phyloP scores from a whole-genome alignment of 371 early-diverging fungal genomes.

The Zopfochytrium polystomum region DNA sequence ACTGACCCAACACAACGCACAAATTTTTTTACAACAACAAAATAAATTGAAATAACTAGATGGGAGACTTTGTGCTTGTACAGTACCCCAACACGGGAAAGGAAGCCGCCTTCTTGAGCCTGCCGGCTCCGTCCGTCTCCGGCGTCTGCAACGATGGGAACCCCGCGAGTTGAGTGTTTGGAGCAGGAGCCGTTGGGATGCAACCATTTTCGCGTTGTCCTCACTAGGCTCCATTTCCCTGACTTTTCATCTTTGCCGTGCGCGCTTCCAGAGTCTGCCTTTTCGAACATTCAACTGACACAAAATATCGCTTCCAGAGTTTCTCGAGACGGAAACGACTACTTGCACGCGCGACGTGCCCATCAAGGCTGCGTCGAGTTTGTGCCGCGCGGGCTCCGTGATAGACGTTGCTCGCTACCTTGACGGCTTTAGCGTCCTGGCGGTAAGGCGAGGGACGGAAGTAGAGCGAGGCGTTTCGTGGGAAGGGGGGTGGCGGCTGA shows the following conservation, averaged over 20 bases:
- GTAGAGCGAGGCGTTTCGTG: too few relatives aligned
- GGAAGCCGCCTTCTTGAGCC: constrained; percentile 5
- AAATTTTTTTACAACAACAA: neutral
- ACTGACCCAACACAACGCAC: neutral
- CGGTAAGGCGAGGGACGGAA: constrained; percentile 20
- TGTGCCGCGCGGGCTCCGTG: constrained; percentile 16
- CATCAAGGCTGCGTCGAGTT: neutral
- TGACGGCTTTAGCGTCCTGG: constrained; percentile 13
- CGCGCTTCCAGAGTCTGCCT: too few relatives aligned
- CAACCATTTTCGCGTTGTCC: too few relatives aligned
- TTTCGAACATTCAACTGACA: too few relatives aligned
- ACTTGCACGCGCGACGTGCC: constrained; percentile 8
- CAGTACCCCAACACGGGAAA: neutral
- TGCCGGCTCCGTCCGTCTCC: constrained; percentile 9
- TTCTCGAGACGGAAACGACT: constrained; percentile 1
- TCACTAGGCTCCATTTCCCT: too few relatives aligned
- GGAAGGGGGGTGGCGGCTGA: too few relatives aligned
- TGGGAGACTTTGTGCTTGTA: constrained; percentile 14
- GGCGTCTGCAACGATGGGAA: constrained; percentile 18
- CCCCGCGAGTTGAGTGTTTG: too few relatives aligned
- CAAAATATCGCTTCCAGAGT: constrained; percentile 3
- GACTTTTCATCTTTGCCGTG: too few relatives aligned
- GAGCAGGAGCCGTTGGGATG: too few relatives aligned
- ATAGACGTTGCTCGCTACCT: constrained; percentile 28
- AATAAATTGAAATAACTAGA: constrained; percentile 7